phyloP scores from a whole-genome alignment of 2,329 filamentous ascomycete species.

The Coniochaeta sp. region DNA sequence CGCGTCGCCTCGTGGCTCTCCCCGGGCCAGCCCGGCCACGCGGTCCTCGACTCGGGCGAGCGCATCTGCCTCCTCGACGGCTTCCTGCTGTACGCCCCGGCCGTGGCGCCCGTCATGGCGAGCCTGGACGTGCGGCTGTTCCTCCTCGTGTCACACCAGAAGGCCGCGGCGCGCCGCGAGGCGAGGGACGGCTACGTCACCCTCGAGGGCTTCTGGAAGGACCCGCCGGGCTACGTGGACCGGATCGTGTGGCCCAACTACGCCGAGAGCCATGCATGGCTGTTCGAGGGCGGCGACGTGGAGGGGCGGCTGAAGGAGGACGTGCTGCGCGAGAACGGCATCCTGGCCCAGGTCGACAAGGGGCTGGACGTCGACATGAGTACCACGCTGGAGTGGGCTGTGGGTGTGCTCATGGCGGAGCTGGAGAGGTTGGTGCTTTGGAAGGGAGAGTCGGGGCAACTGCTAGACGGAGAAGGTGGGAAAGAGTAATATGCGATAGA shows the following conservation, averaged over 20 bases:
- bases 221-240: constrained; percentile 91
- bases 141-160: constrained; percentile 59
- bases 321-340: constrained; percentile 28
- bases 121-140: constrained; percentile 73
- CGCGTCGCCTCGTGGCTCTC: constrained; percentile 40
- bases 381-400: constrained; percentile 60
- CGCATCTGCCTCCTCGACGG: constrained; percentile 73
- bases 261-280: constrained; percentile 68
- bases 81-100: constrained; percentile 68
- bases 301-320: constrained; percentile 45
- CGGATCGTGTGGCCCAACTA: constrained; percentile 96
- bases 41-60: constrained; percentile 16
- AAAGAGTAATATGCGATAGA: too few relatives aligned
- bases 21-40: constrained; percentile 35
- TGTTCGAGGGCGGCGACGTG: constrained; percentile 67
- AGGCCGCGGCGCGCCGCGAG: constrained; percentile 58
- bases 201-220: constrained; percentile 85
- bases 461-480: background rate
- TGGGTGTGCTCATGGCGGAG: constrained; percentile 49
- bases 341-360: constrained; percentile 39
- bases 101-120: constrained; percentile 46
- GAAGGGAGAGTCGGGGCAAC: background rate
- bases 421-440: constrained; percentile 22
- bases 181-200: constrained; percentile 72
- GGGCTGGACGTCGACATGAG: constrained; percentile 51